These are phyloP conservation scores for Clarireedia homoeocarpa DNA, from an alignment of 2,329 filamentous ascomycete genomes.

Conservation along the genomic window DNA sequence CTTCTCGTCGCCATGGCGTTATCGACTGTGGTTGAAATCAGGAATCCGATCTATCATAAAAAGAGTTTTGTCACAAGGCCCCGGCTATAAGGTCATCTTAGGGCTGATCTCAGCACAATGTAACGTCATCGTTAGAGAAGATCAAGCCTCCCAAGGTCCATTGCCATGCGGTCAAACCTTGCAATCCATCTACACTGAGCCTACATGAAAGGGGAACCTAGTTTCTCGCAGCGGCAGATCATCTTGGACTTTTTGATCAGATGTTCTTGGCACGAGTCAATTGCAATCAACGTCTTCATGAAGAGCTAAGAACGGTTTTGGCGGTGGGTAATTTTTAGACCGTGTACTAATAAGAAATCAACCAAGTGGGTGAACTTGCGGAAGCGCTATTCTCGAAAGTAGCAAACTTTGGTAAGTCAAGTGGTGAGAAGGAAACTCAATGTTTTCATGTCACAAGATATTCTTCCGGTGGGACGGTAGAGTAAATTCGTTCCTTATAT, in stretches of 20 bases:
- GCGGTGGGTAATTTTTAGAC: not conserved
- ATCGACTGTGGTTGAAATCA: no score
- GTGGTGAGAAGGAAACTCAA: not conserved
- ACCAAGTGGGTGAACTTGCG: not conserved
- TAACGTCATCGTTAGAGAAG: not conserved
- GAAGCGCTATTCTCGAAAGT: not conserved
- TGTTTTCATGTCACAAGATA: not conserved
- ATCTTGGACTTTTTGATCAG: not conserved
- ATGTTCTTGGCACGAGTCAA: constrained; percentile 8
- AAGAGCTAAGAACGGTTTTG: not conserved
- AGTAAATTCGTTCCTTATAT: not conserved
- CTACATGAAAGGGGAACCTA: not conserved
- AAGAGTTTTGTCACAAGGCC: no score
- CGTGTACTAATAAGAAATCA: not conserved
- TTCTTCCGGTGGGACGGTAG: not conserved
- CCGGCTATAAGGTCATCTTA: not conserved
- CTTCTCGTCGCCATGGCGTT: no score
- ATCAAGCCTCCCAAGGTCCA: not conserved
- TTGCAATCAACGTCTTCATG: not conserved
- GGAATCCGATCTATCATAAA: not conserved
- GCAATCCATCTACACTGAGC: not conserved
- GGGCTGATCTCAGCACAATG: not conserved
- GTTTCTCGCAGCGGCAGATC: not conserved
- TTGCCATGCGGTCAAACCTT: not conserved
- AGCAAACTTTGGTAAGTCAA: not conserved